phyloP scores from a whole-genome alignment of 306 rosid species.

The Prunus salicina region DNA sequence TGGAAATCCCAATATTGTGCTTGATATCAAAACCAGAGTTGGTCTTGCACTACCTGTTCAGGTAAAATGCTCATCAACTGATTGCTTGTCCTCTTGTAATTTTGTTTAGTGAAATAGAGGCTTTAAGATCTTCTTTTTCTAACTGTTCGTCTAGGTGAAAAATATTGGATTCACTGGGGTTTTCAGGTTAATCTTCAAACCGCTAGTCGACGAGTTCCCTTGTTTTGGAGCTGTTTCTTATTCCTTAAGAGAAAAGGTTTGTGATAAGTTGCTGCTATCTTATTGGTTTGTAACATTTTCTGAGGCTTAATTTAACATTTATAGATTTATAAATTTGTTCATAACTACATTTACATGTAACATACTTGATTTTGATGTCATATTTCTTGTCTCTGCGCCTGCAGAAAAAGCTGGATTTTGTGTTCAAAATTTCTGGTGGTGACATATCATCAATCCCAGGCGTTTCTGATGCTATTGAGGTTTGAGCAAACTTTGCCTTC shows the following conservation, averaged over 20 bases:
- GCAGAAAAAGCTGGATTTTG: conserved; percentile 91
- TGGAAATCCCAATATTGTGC: conserved; percentile 76
- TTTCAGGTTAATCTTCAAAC: conserved; percentile 96
- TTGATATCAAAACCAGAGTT: conserved; percentile 72
- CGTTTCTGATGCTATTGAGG: conserved; percentile 84
- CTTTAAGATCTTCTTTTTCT: conserved; percentile 28
- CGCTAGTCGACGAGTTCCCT: conserved; percentile 80
- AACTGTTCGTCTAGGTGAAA: conserved; percentile 78
- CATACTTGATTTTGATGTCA: background rate
- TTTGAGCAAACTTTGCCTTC: conserved; percentile 24
- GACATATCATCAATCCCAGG: conserved; percentile 84
- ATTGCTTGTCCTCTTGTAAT: conserved; percentile 3
- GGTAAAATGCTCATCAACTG: conserved; percentile 40
- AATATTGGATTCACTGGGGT: conserved; percentile 98
- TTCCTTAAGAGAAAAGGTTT: conserved; percentile 83
- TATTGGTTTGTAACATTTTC: background rate
- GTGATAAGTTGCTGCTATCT: background rate
- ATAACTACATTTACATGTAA: background rate
- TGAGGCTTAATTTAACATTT: background rate
- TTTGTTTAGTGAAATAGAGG: background rate
- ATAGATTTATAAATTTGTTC: background rate
- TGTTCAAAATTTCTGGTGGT: conserved; percentile 78
- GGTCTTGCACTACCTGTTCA: conserved; percentile 82
- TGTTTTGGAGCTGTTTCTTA: conserved; percentile 81
- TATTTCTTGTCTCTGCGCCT: conserved; percentile 11